These are phyloP conservation scores for Eutrema yunnanense DNA, from an alignment of 345 rosid genomes.

Conservation along the genomic window DNA sequence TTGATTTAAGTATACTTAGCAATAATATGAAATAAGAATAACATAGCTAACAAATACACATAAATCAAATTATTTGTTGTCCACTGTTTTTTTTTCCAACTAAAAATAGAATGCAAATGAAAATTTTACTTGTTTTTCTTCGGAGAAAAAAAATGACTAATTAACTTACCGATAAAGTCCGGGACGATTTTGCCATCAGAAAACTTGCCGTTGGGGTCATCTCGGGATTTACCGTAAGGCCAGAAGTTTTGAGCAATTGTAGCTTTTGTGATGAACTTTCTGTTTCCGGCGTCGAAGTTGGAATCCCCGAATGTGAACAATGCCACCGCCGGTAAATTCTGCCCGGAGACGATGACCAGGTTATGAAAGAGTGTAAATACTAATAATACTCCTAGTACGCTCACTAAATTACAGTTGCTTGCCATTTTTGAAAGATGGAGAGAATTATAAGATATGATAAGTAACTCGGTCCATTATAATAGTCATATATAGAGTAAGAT, in stretches of 20 bases:
- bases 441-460: background rate
- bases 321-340: slow-evolving; percentile 14
- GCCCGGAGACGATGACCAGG: background rate
- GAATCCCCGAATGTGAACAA: slow-evolving; percentile 31
- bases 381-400: background rate
- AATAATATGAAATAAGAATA: no score
- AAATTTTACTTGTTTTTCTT: no score
- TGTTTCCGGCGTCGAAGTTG: slow-evolving; percentile 26
- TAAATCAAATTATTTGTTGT: no score
- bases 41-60: no score
- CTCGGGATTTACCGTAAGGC: slow-evolving; percentile 30
- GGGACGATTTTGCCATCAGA: slow-evolving; percentile 31
- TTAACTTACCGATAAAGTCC: slow-evolving; percentile 23
- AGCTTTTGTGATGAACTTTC: background rate
- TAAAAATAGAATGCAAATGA: no score
- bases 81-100: no score
- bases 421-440: background rate
- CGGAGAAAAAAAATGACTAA: background rate
- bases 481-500: background rate
- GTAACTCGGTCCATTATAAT: background rate
- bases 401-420: background rate
- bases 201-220: slow-evolving; percentile 20
- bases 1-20: no score
- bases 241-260: slow-evolving; percentile 2
- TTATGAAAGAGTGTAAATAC: background rate